phyloP scores from a whole-genome alignment of 2,329 filamentous ascomycete genomes.

The Talaromyces albobiverticillius region DNA sequence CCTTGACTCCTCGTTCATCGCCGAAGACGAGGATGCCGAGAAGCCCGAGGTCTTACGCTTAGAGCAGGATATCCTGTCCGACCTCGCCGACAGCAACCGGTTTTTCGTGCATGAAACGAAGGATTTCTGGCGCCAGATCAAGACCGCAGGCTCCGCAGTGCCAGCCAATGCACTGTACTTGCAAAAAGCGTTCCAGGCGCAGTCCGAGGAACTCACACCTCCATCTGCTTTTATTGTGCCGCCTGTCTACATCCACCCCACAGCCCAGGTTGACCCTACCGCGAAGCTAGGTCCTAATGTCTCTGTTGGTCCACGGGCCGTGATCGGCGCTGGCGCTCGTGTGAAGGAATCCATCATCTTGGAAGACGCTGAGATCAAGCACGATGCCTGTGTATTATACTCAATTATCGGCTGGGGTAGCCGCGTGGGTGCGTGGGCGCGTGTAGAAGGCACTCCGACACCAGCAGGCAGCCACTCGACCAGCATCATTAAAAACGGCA shows the following conservation, averaged over 20 bases:
- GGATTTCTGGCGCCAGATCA: slow-evolving; percentile 99
- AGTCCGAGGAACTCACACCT: slow-evolving; percentile 74
- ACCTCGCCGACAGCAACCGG: slow-evolving; percentile 93
- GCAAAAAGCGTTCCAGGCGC: slow-evolving; percentile 83
- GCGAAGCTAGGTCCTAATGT: slow-evolving; percentile 97
- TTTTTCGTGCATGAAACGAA: slow-evolving; percentile 99
- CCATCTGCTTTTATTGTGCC: slow-evolving; percentile 85
- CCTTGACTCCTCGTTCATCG: slow-evolving; percentile 68
- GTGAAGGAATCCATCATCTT: slow-evolving; percentile 96
- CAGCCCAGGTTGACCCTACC: slow-evolving; percentile 84
- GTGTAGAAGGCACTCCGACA: slow-evolving; percentile 91
- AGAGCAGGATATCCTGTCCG: slow-evolving; percentile 94
- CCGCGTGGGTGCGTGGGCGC: slow-evolving; percentile 94
- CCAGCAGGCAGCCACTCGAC: slow-evolving; percentile 85
- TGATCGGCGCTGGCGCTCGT: slow-evolving; percentile 80
- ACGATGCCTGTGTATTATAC: slow-evolving; percentile 93
- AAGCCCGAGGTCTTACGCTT: slow-evolving; percentile 87
- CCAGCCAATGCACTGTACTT: slow-evolving; percentile 96
- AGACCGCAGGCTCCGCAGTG: slow-evolving; percentile 94
- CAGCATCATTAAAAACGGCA: slow-evolving; percentile 93
- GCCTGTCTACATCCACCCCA: slow-evolving; percentile 93
- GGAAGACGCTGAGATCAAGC: slow-evolving; percentile 92
- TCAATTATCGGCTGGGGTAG: slow-evolving; percentile 97
- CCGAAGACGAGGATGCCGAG: slow-evolving; percentile 67
- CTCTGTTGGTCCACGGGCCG: slow-evolving; percentile 84